phyloP scores from a whole-genome alignment of 306 rosid genomes.

The Pyrus betulifolia region DNA sequence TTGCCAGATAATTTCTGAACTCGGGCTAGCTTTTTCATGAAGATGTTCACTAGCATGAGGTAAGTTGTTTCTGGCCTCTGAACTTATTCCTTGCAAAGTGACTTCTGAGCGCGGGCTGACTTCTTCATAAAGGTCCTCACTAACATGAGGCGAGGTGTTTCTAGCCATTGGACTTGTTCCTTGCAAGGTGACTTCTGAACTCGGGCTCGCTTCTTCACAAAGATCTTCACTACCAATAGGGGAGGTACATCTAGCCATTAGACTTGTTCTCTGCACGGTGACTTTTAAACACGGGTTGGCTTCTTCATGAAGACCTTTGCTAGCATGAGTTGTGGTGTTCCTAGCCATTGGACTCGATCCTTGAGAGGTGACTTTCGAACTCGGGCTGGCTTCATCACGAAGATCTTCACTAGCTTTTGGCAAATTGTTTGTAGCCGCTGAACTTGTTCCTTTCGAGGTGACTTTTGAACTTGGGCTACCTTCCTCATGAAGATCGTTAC shows the following conservation, averaged over 20 bases:
- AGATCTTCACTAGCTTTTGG: neutral
- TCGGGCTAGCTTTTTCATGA: neutral
- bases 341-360: too few species aligned
- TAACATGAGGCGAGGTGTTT: neutral
- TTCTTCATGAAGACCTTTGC: too few species aligned
- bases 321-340: too few species aligned
- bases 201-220: neutral
- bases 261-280: neutral
- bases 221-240: neutral
- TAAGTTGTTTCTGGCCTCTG: neutral
- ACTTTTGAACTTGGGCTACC: neutral
- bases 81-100: neutral
- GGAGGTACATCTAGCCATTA: neutral
- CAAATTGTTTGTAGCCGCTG: neutral
- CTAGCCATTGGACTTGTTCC: neutral
- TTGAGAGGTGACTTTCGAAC: too few species aligned
- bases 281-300: neutral
- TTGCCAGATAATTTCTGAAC: neutral
- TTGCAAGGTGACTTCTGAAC: neutral
- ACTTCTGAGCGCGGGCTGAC: neutral
- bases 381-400: neutral
- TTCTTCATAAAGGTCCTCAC: neutral
- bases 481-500: neutral
- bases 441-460: neutral
- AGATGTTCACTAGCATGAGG: neutral